A percentile compares a stretch with the other conserved stretches of the same genome.
phyloP scores from a whole-genome alignment of 257 asterid species.

The Solanum lignicaule region DNA sequence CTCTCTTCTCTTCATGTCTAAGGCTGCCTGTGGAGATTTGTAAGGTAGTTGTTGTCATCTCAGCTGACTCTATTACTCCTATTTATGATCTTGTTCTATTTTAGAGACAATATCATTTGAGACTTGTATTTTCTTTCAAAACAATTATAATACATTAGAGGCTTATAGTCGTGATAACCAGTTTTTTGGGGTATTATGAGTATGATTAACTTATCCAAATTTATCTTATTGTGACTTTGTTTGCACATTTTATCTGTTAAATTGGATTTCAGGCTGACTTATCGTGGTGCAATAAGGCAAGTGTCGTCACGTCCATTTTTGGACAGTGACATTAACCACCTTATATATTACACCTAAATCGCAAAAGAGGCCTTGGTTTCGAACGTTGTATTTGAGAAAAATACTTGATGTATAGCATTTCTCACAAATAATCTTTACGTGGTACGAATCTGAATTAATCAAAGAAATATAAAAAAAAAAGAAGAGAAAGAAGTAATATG shows the following conservation, averaged over 20 bases:
- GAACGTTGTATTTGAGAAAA: no score
- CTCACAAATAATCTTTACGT: neutral
- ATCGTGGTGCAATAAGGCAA: neutral
- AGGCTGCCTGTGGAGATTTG: no score
- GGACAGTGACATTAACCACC: neutral
- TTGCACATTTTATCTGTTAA: neutral
- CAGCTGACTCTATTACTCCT: rapidly evolving
- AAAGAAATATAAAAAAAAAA: no score
- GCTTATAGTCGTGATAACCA: no score
- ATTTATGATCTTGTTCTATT: no score
- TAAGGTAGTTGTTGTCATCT: neutral
- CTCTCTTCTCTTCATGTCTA: neutral
- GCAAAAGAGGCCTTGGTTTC: neutral
- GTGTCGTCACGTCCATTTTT: rapidly evolving
- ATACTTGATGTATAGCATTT: neutral
- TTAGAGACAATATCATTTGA: no score
- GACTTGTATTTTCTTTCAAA: neutral
- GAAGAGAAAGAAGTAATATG: no score
- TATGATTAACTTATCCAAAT: no score
- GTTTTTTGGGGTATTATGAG: no score
- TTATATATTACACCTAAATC: neutral
- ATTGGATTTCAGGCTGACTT: neutral
- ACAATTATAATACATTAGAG: neutral
- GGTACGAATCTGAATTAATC: neutral
- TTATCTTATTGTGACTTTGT: neutral